Base-by-base conservation (phyloP, 2,329 filamentous ascomycete species). In the Ophiostoma sp. region DNA sequence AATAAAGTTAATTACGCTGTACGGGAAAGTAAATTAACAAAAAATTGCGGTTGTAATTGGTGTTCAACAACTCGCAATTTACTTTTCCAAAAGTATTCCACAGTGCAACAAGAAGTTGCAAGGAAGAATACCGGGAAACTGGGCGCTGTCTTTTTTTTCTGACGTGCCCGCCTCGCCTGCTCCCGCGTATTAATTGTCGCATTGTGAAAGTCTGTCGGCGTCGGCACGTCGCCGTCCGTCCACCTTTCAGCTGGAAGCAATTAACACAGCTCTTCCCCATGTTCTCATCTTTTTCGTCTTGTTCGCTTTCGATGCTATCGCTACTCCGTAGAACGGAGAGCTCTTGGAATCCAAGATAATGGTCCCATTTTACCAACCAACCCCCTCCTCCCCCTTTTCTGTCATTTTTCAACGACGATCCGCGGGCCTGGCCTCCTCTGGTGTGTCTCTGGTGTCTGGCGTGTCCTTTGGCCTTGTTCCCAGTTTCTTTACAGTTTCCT, bases 181-280 rank as follows among this genome's bases (percentile, higher is more conserved):
- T 39, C 31, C 57, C 57, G 61, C 61, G 22, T 66, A 66, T 66
- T 45, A 45, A 66, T 45, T 66, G 61, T 28, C 61, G 36, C 36
- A 45, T 66, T 36, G n/a, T 45, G n/a, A 15, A 28, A 28, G 12
- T 28, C 15, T 45, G 36, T 19, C 36, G 12, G 36, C 11, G 36
- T 19, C 36, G 12, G 36, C 11, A 66, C 9, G 33, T 42, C 59
- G 50, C 22, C 5, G 15, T 59, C 55, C 15, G 7, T 57, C 55
- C 55, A 17, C 25, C 15, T 4, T n/a, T 55, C 50, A 55, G 12
- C 42, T 48, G 50, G 9, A 28, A 25, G 25, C 25, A 55, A 5
- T 55, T 9, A 55, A 28, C 25, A 15, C 22, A 22, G 22, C 7
- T 25, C 25, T 55, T 59, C 28, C 55, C 28, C 28, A 59, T 59